These are phyloP conservation scores for Neofusicoccum ribis DNA, from an alignment of 2,329 filamentous ascomycete genomes.

Conservation along the genomic window DNA sequence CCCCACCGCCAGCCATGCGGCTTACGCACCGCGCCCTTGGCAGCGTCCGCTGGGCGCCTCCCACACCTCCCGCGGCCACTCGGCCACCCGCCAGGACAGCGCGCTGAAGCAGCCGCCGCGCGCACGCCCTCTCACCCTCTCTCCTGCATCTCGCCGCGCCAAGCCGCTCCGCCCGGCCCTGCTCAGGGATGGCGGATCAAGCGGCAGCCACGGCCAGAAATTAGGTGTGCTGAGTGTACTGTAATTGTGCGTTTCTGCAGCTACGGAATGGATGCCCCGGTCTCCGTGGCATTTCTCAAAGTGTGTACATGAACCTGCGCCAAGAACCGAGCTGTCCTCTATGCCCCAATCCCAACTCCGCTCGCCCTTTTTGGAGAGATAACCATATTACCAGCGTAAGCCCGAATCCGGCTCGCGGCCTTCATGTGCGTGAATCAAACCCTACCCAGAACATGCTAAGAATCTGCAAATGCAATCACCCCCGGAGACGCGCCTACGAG, in stretches of 20 bases:
- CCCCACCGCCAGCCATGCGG: neutral
- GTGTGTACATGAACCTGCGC: slow-evolving; percentile 4
- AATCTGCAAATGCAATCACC: neutral
- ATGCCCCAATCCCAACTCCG: slow-evolving; percentile 18
- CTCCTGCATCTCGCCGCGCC: neutral
- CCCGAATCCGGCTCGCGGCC: slow-evolving; percentile 13
- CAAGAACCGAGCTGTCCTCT: slow-evolving; percentile 7
- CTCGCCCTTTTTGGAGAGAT: slow-evolving; percentile 16
- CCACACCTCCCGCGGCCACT: neutral
- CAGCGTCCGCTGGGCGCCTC: neutral
- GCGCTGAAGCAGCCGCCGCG: no score
- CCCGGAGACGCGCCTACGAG: neutral
- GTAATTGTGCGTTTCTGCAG: neutral
- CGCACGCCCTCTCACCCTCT: neutral
- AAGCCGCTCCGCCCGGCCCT: neutral
- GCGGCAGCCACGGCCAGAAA: neutral
- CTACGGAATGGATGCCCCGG: no score
- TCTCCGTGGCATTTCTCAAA: neutral
- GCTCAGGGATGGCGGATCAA: slow-evolving; percentile 7
- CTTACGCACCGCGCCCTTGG: slow-evolving; percentile 10
- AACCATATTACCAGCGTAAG: slow-evolving; percentile 13
- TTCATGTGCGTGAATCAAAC: slow-evolving; percentile 9
- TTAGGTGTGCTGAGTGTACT: neutral
- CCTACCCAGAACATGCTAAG: neutral
- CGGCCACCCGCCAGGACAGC: neutral